Evolutionary conservation across 176 grass and related monocot genomes (phyloP).

Genomic region (Guadua angustifolia): DNA sequence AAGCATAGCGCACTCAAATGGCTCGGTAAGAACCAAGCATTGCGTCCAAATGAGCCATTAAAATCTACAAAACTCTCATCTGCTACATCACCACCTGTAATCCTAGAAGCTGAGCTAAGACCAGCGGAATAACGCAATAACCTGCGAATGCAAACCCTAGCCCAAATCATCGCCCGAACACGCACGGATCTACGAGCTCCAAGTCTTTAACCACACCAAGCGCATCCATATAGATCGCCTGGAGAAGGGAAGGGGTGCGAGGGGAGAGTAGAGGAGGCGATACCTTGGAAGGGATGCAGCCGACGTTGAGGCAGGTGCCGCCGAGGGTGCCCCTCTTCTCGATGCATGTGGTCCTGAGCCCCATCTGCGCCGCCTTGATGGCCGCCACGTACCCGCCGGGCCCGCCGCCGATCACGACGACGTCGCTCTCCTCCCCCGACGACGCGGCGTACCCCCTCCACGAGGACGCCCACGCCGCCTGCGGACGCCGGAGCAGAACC

Average conservation of each 20-base stretch:
- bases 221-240: not conserved
- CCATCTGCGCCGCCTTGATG: slow-evolving; percentile 88
- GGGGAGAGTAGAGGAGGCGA: not conserved
- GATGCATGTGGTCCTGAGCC: slow-evolving; percentile 92
- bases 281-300: slow-evolving; percentile 97
- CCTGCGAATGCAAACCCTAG: slow-evolving; percentile 15
- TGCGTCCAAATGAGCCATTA: not conserved
- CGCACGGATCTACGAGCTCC: slow-evolving; percentile 39
- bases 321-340: slow-evolving; percentile 86
- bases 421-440: slow-evolving; percentile 75
- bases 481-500: slow-evolving; percentile 47
- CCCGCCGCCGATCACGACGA: slow-evolving; percentile 87
- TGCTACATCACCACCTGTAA: not conserved
- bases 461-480: not conserved
- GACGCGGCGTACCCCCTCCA: slow-evolving; percentile 48
- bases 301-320: slow-evolving; percentile 91
- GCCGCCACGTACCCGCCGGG: slow-evolving; percentile 89
- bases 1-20: not conserved
- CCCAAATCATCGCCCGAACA: not conserved
- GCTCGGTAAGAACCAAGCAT: not conserved
- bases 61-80: not conserved
- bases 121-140: not conserved
- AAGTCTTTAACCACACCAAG: not conserved
- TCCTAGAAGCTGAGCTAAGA: too few species aligned
- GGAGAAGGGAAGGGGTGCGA: not conserved